A percentile compares a stretch with the other conserved stretches of the same genome.
These are phyloP conservation scores for Dendrobium nobile DNA, from an alignment of 106 monocot species.

Conservation along the genomic window DNA sequence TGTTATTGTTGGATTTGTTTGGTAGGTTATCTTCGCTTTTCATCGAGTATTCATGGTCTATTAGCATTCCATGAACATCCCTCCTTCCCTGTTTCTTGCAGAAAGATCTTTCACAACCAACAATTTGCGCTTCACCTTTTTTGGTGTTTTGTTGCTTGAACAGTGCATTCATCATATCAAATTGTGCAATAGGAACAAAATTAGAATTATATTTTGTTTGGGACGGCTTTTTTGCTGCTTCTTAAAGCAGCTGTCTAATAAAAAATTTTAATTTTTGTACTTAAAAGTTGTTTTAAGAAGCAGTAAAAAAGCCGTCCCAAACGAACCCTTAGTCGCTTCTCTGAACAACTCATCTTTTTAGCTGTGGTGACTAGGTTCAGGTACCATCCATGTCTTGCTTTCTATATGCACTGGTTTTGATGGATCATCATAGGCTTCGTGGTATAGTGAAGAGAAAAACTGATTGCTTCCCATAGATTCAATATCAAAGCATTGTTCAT, in stretches of 20 bases:
- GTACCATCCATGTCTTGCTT: background rate
- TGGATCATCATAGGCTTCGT: background rate
- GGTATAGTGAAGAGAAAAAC: background rate
- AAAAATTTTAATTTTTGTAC: too few relatives aligned
- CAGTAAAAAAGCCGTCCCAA: too few relatives aligned
- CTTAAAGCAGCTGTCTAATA: too few relatives aligned
- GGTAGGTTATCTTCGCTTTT: background rate
- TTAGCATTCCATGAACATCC: background rate
- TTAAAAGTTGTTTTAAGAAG: too few relatives aligned
- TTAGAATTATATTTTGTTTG: background rate
- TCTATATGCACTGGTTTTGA: background rate
- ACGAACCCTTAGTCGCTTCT: background rate
- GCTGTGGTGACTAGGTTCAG: background rate
- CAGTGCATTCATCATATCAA: slow-evolving; percentile 9
- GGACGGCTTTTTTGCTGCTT: too few relatives aligned
- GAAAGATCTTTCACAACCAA: slow-evolving; percentile 1
- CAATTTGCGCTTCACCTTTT: slow-evolving; percentile 5
- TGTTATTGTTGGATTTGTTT: background rate
- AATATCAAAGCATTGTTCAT: background rate
- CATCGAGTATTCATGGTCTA: background rate
- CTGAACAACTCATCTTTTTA: background rate
- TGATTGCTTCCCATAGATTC: background rate
- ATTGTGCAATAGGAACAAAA: background rate
- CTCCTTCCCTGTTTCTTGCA: background rate
- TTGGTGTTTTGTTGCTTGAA: slow-evolving; percentile 1